Evolutionary conservation across 768 basidiomycete genomes (phyloP), one percentile per base, ranked within the genome.

Genomic region (Xerocomellus intermedius): DNA sequence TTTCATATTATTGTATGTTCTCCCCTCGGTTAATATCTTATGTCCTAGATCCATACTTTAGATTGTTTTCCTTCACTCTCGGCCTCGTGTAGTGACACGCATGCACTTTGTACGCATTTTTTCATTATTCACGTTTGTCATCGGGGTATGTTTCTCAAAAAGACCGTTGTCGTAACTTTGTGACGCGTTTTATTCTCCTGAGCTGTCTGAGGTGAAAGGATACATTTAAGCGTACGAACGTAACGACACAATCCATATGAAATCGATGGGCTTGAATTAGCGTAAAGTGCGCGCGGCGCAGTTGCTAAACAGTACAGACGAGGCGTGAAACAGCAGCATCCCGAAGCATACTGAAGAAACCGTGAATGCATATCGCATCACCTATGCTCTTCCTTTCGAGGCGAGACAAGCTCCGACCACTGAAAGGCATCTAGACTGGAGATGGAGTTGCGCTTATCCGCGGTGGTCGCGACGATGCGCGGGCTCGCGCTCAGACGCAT

Each of bases 401-500:
- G 68, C 4, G 70, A 60, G 43, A 70, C 69, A 4, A 69, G 61
- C 49, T 70, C 69, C 8, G 68, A 66, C 69, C 69, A 70, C 45
- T 72, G 69, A 47, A 71, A 70, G 21, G 66, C 66, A 26, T 71
- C 70, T 51, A 71, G 33, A 42, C 62, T 70, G 2, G 68, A 64
- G 47, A 71, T 61, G 28, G 69, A 70, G 52, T 57, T 67, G 42
- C 69, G 70, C 24, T 68, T 67, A 30, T 72, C 69, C 21, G 54
- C 64, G 1, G 61, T 64, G 19, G 62, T 62, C n/a, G 69, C 67
- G 14, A 71, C 59, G 39, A 73, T 64, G 19, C 70, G 68, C 19
- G 72, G 71, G 51, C 70, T 70, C 14, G 60, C 58, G 36, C 70
- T 71, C 51, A 71, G 48, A 36, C 70, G 70, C 35, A 73, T 53